phyloP scores from a whole-genome alignment of 164 flowering plant genomes.

The Berberis vulgaris region DNA sequence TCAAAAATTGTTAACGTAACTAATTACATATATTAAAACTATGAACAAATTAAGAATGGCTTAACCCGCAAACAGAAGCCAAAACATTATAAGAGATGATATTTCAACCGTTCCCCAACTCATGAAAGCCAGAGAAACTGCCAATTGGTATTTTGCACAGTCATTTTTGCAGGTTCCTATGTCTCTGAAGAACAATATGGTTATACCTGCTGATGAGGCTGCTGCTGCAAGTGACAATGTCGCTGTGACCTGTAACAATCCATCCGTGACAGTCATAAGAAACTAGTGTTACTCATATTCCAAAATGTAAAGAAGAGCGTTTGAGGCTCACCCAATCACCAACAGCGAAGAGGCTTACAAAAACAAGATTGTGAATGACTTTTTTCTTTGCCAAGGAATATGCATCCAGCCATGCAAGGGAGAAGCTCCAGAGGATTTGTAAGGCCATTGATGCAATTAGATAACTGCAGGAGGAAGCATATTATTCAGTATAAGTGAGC shows the following conservation, averaged over 20 bases:
- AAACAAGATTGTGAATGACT: conserved; percentile 34
- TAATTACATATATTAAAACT: neutral
- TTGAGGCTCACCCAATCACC: conserved; percentile 64
- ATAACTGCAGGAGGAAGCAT: conserved; percentile 40
- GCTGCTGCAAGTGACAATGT: conserved; percentile 67
- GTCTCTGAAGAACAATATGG: conserved; percentile 43
- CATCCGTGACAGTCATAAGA: neutral
- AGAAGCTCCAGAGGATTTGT: conserved; percentile 68
- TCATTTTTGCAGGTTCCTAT: conserved; percentile 42
- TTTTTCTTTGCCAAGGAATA: conserved; percentile 39
- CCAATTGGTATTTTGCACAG: conserved; percentile 49
- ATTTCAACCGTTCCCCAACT: conserved; percentile 52
- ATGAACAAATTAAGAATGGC: conserved; percentile 5
- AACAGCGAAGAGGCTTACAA: conserved; percentile 57
- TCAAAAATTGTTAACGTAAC: neutral
- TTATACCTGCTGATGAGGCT: conserved; percentile 58
- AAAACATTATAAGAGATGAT: conserved; percentile 67
- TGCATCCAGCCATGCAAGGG: conserved; percentile 61
- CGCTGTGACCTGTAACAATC: conserved; percentile 46
- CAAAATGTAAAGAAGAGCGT: neutral
- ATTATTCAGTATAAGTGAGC: neutral
- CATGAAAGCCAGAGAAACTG: conserved; percentile 50
- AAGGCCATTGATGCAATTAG: conserved; percentile 75
- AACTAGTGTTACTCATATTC: neutral
- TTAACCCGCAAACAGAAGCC: conserved; percentile 59